These are phyloP conservation scores for Vigna angularis DNA, from an alignment of 306 rosid species.

Conservation along the genomic window DNA sequence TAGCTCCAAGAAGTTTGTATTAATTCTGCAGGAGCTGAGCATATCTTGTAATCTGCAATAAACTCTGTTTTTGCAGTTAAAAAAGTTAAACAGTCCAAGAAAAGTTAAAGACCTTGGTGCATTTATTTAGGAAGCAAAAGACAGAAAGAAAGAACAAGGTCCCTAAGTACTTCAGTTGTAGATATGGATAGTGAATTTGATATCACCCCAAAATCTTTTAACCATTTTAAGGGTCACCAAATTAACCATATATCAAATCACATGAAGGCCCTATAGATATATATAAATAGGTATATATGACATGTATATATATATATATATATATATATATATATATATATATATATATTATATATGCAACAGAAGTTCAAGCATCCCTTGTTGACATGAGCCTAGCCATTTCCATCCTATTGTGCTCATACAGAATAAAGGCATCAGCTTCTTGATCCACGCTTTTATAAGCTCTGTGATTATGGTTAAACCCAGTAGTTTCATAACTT, in stretches of 20 bases:
- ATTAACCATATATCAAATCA: background rate
- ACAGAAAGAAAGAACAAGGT: background rate
- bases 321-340: too few species aligned
- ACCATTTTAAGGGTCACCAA: constrained; percentile 19
- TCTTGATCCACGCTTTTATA: constrained; percentile 56
- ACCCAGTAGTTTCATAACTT: constrained; percentile 4
- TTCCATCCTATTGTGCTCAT: constrained; percentile 61
- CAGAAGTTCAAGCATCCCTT: background rate
- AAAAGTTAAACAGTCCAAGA: too few species aligned
- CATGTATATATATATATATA: too few species aligned
- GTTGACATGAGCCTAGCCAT: constrained; percentile 40
- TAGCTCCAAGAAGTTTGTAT: background rate
- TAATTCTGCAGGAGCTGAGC: too few species aligned
- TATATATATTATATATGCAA: background rate
- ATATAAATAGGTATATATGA: too few species aligned
- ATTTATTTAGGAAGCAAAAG: constrained; percentile 9
- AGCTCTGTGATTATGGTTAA: constrained; percentile 11
- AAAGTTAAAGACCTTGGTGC: constrained; percentile 13
- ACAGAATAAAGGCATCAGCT: constrained; percentile 68
- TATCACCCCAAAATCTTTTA: constrained; percentile 39
- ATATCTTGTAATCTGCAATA: too few species aligned
- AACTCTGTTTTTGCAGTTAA: too few species aligned
- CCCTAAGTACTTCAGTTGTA: background rate
- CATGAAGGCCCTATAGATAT: background rate
- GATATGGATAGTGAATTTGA: background rate